Evolutionary conservation across 352 stramenopile genomes (phyloP).

Genomic region (Phytophthora vignae): DNA sequence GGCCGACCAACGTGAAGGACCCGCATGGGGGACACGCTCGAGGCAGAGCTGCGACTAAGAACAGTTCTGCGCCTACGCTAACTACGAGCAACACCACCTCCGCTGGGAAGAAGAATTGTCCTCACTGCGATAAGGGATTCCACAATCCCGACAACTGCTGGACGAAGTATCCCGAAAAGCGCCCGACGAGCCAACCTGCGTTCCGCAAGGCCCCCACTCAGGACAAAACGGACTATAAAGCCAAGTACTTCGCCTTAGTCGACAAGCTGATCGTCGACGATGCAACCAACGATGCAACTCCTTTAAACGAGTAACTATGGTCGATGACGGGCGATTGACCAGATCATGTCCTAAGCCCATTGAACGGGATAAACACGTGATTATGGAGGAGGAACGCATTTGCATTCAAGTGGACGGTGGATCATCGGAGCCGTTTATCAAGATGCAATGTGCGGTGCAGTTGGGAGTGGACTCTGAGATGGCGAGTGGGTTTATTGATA

Average conservation of each 20-base stretch:
- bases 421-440: conserved; percentile 2
- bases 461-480: background rate
- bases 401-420: conserved; percentile 4
- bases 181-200: background rate
- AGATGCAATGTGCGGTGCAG: conserved; percentile 1
- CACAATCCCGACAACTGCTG: background rate
- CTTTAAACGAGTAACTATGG: conserved; percentile 4
- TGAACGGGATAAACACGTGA: conserved; percentile 9
- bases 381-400: background rate
- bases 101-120: conserved; percentile 2
- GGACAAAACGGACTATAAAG: background rate
- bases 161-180: conserved; percentile 8
- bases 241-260: background rate
- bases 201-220: background rate
- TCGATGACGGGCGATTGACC: conserved; percentile 4
- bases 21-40: background rate
- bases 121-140: background rate
- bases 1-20: background rate
- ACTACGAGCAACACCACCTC: background rate
- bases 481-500: conserved; percentile 17
- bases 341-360: conserved; percentile 4
- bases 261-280: conserved; percentile 2
- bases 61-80: background rate
- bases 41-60: background rate
- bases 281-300: background rate